phyloP scores from a whole-genome alignment of 768 basidiomycete species.

The Mycena amicta region DNA sequence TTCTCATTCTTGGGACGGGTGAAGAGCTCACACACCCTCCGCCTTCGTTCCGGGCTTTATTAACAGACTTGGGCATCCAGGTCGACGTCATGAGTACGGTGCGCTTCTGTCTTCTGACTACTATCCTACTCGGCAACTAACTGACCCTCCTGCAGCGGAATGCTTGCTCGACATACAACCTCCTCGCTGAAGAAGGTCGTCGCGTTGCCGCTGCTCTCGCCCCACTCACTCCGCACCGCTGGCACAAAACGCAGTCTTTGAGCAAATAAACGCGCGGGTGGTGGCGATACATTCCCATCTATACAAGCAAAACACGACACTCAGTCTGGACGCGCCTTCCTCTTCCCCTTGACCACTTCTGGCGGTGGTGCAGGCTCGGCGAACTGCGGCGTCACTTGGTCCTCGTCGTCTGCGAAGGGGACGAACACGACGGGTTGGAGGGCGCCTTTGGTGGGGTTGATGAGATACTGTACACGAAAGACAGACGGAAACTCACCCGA shows the following conservation, averaged over 20 bases:
- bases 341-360: conserved; percentile 54
- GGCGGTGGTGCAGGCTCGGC: conserved; percentile 26
- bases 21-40: conserved; percentile 71
- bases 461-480: too few relatives aligned
- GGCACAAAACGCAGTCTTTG: conserved; percentile 43
- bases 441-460: conserved; percentile 56
- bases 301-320: background rate
- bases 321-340: conserved; percentile 49
- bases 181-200: conserved; percentile 90
- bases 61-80: conserved; percentile 81
- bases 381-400: conserved; percentile 37
- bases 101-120: conserved; percentile 26
- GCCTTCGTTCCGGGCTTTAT: conserved; percentile 59
- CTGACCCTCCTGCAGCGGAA: conserved; percentile 34
- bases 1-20: conserved; percentile 89
- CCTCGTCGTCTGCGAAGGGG: conserved; percentile 63
- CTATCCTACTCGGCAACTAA: conserved; percentile 39
- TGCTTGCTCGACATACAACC: conserved; percentile 90
- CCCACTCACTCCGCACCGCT: conserved; percentile 58
- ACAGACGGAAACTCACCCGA: conserved; percentile 51
- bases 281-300: background rate
- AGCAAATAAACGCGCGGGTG: background rate
- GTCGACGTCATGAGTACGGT: conserved; percentile 87
- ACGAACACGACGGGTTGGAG: conserved; percentile 62
- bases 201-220: conserved; percentile 91